A percentile compares a stretch with the other conserved stretches of the same genome.
Conservation (phyloP, 2,329 filamentous ascomycete genomes). For the Colletotrichum nymphaeae region DNA sequence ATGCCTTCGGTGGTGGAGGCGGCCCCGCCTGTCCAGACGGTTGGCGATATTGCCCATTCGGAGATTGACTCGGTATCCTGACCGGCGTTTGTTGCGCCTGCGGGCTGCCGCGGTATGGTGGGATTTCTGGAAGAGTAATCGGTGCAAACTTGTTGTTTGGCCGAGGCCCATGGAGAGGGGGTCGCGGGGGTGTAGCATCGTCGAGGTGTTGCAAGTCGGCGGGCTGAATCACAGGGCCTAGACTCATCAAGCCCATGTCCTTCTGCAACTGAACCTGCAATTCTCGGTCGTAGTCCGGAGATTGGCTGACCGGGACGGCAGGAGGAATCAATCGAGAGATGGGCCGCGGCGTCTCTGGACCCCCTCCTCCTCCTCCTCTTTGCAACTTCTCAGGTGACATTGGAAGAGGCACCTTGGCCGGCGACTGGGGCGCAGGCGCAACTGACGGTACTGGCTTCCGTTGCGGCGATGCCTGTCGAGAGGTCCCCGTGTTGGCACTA, state of each 20-base stretch:
- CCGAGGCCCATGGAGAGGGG: conserved; percentile 43
- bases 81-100: conserved; percentile 41
- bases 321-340: conserved; percentile 60
- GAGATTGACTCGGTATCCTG: conserved; percentile 35
- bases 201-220: neutral
- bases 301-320: conserved; percentile 56
- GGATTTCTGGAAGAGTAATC: conserved; percentile 65
- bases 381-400: conserved; percentile 64
- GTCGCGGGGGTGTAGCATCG: conserved; percentile 35
- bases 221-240: conserved; percentile 52
- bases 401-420: conserved; percentile 71
- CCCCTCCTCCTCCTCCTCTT: conserved; percentile 21
- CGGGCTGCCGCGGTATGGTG: conserved; percentile 60
- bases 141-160: conserved; percentile 51
- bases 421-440: conserved; percentile 56
- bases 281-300: conserved; percentile 70
- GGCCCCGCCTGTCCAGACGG: conserved; percentile 33
- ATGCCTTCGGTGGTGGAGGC: conserved; percentile 36
- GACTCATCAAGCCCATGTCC: conserved; percentile 68
- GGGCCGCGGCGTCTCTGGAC: conserved; percentile 58
- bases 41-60: conserved; percentile 38
- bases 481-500: conserved; percentile 56
- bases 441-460: conserved; percentile 60
- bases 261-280: conserved; percentile 72
- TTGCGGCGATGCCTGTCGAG: conserved; percentile 71